These are phyloP conservation scores for Bremia lactucae DNA, from an alignment of 352 stramenopile genomes.

Conservation along the genomic window DNA sequence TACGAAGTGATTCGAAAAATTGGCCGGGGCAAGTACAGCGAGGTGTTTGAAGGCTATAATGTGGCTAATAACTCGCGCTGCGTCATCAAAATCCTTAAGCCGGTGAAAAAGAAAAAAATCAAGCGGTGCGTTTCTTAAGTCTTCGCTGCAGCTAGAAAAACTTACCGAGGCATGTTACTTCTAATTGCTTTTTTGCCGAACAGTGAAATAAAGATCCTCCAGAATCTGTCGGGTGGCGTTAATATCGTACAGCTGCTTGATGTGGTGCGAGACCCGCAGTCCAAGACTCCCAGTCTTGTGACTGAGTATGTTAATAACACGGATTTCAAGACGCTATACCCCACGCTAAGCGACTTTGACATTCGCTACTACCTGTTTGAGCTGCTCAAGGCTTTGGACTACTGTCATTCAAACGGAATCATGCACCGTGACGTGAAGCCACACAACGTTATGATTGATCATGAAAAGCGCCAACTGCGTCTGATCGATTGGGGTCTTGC, in stretches of 20 bases:
- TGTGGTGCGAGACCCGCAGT: conserved; percentile 96
- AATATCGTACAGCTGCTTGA: conserved; percentile 99
- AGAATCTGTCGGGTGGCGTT: conserved; percentile 97
- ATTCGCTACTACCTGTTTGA: conserved; percentile 99
- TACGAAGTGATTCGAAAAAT: conserved; percentile 99
- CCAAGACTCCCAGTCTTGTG: conserved; percentile 96
- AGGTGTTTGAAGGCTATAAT: conserved; percentile 98
- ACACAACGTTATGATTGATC: conserved; percentile 99
- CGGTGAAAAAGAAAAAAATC: conserved; percentile 99
- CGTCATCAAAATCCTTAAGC: conserved; percentile 99
- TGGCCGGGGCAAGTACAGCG: conserved; percentile 97
- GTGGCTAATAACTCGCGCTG: conserved; percentile 93
- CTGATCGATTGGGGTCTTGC: conserved; percentile 99
- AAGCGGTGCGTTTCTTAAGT: conserved; percentile 75
- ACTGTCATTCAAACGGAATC: conserved; percentile 99
- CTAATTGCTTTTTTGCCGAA: background rate
- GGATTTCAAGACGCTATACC: conserved; percentile 99
- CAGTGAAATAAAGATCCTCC: conserved; percentile 98
- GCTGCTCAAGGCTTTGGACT: conserved; percentile 92
- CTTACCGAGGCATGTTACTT: background rate
- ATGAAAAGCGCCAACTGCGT: conserved; percentile 94
- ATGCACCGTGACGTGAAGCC: conserved; percentile 99
- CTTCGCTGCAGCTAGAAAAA: no score
- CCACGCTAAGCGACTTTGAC: conserved; percentile 96
- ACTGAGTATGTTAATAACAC: conserved; percentile 99